These are phyloP conservation scores for Aspergillus sergii DNA, from an alignment of 2,329 filamentous ascomycete genomes.

Conservation along the genomic window DNA sequence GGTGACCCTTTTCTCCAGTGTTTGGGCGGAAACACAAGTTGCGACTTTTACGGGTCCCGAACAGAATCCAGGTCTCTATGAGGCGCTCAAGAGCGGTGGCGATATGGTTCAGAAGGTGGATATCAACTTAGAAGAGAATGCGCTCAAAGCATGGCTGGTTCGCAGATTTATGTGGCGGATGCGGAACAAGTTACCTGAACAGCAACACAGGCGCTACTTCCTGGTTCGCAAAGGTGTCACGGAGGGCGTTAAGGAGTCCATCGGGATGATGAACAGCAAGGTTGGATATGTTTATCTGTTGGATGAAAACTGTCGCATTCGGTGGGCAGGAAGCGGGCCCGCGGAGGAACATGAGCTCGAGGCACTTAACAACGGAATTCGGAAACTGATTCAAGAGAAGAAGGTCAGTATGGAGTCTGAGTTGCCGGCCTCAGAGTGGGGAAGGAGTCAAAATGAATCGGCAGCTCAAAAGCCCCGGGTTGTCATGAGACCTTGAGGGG, in stretches of 20 bases:
- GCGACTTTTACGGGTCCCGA: constrained; percentile 68
- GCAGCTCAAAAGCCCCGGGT: constrained; percentile 21
- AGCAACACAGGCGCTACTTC: constrained; percentile 62
- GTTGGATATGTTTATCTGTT: constrained; percentile 94
- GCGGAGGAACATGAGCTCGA: constrained; percentile 45
- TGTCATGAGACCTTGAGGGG: constrained; percentile 17
- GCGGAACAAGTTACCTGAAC: constrained; percentile 48
- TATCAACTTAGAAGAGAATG: constrained; percentile 85
- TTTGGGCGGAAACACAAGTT: constrained; percentile 84
- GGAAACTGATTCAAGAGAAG: constrained; percentile 46
- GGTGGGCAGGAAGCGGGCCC: constrained; percentile 81
- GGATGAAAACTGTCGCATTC: constrained; percentile 82
- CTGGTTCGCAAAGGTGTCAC: constrained; percentile 60
- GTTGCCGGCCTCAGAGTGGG: constrained; percentile 25
- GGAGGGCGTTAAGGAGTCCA: constrained; percentile 59
- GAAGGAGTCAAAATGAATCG: constrained; percentile 6
- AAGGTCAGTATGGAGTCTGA: constrained; percentile 28
- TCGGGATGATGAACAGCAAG: constrained; percentile 79
- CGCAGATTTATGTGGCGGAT: constrained; percentile 56
- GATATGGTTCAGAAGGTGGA: constrained; percentile 73
- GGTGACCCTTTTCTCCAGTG: constrained; percentile 77
- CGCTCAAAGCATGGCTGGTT: constrained; percentile 62
- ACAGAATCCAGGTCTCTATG: constrained; percentile 70
- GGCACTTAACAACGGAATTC: constrained; percentile 45
- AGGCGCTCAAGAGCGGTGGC: constrained; percentile 56